Evolutionary conservation across 2,329 filamentous ascomycete species (phyloP), one percentile per base, ranked within the genome.

Genomic region (Cladorrhinum sp.): DNA sequence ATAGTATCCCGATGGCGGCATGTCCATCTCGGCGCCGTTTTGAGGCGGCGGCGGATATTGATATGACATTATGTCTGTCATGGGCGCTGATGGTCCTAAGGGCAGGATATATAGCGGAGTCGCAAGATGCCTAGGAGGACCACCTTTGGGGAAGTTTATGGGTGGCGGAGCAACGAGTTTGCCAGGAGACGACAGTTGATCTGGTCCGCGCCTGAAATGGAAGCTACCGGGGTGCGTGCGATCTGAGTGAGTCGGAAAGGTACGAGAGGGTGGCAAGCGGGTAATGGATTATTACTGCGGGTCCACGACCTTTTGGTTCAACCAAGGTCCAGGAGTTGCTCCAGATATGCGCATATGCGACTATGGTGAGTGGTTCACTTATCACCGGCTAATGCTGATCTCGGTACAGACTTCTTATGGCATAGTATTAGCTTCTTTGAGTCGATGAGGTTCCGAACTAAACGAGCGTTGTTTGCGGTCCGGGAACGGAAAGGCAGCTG

Each of bases 1-100:
- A 62, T 71, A 65, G 66, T 76, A 81, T 59, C 71, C 70, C 55
- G 74, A 67, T 55, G 75, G 73, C 53, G 76, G 70, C 64, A 78
- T 70, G 59, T 76, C 75, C 73, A 78, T 75, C 55, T 77, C 76
- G 65, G 72, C 67, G 68, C 73, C 73, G 69, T 73, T 74, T 57
- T 73, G 73, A 64, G 77, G 73, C 61, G 76, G 74, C 64, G 73
- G 68, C 51, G 78, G 76, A 68, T 81, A 82, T 64, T 80, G 78
- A 68, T 81, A 79, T 64, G 80, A 75, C 79, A 82, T 81, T 67
- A 74, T 75, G 62, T 74, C 72, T 70, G 73, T 75, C 73, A 76
- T 76, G 66, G 65, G 71, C 66, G 64, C 67, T 64, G 70, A 60
- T 53, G 69, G 59, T 57, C 67, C 61, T 57, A 67, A 62, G n/a